Evolutionary conservation across 2,329 filamentous ascomycete species (phyloP).

Genomic region (Plectosphaerella plurivora): DNA sequence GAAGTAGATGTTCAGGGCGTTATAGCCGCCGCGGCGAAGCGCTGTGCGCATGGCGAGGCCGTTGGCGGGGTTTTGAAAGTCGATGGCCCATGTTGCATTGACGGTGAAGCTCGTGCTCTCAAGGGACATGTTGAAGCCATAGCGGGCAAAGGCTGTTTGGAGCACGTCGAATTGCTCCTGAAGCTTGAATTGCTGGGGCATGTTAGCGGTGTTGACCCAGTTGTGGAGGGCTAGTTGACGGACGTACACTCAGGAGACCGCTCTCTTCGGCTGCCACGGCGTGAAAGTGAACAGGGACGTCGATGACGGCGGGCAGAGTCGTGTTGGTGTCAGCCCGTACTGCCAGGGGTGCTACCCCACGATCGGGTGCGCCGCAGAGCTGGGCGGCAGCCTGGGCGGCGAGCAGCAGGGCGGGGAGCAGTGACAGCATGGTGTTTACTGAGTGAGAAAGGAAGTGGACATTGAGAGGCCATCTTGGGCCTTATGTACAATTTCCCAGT

Average conservation of each 20-base stretch:
- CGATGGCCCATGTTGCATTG: conserved; percentile 21
- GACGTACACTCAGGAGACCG: neutral
- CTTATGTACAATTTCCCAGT: no score
- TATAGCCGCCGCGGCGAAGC: conserved; percentile 30
- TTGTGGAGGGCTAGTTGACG: neutral
- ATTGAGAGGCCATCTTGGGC: no score
- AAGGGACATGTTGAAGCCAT: conserved; percentile 22
- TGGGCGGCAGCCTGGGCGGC: neutral
- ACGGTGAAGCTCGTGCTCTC: conserved; percentile 21
- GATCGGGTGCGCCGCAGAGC: neutral
- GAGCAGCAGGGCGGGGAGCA: neutral
- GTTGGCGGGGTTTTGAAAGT: conserved; percentile 6
- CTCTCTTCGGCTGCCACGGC: neutral
- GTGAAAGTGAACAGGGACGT: neutral
- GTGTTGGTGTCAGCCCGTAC: neutral
- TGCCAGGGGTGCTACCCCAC: neutral
- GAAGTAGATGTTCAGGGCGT: conserved; percentile 37
- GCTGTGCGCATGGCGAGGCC: conserved; percentile 33
- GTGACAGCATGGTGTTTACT: no score
- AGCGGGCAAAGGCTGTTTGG: conserved; percentile 16
- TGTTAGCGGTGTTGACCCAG: neutral
- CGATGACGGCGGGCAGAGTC: neutral
- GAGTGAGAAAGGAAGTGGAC: no score
- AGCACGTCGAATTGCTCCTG: conserved; percentile 18
- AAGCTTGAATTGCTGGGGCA: conserved; percentile 12